Conservation (phyloP, 176 grass and related monocot species). For the Carex kokanica region DNA sequence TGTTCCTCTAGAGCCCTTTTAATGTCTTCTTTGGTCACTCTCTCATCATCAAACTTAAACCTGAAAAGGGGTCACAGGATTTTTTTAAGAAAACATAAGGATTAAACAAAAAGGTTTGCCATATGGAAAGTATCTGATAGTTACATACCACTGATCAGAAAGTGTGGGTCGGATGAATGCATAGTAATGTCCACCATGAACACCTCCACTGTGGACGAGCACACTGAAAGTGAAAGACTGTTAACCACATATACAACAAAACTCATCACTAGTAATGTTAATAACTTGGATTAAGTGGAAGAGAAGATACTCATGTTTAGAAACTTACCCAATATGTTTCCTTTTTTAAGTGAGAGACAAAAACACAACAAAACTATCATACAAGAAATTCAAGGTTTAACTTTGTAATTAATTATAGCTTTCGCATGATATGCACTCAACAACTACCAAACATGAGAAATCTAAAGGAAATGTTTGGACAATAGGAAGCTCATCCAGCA, state of each 20-base stretch:
- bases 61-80: conserved; percentile 33
- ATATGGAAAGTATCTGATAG: background rate
- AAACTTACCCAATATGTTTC: conserved; percentile 10
- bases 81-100: background rate
- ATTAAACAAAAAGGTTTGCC: background rate
- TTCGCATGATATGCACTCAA: background rate
- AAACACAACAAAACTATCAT: background rate
- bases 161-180: conserved; percentile 95
- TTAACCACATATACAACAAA: conserved; percentile 5
- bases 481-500: background rate
- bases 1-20: conserved; percentile 95
- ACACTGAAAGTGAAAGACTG: conserved; percentile 54
- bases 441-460: background rate
- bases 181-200: conserved; percentile 98
- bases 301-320: background rate
- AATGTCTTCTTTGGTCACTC: conserved; percentile 94
- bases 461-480: background rate
- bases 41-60: conserved; percentile 99
- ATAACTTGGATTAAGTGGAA: background rate
- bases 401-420: background rate
- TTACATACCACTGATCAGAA: conserved; percentile 76
- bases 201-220: conserved; percentile 94
- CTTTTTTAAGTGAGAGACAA: conserved; percentile 3
- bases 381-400: background rate
- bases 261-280: background rate